phyloP scores from a whole-genome alignment of 2,329 filamentous ascomycete genomes.

The Aspergillus pseudoglaucus region DNA sequence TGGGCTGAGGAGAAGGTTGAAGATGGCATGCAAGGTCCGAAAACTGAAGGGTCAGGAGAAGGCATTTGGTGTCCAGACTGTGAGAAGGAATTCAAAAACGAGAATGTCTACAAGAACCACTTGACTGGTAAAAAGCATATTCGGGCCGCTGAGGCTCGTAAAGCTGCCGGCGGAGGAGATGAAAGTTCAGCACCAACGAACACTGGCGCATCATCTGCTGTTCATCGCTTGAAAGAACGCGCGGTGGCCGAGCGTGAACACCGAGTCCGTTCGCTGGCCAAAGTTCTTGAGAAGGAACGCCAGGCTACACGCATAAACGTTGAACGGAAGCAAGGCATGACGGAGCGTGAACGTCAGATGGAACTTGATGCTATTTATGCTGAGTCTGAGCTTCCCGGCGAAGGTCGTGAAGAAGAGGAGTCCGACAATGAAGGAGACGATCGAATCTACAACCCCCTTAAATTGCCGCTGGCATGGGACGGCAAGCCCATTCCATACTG shows the following conservation, averaged over 20 bases:
- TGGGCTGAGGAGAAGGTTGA: constrained; percentile 58
- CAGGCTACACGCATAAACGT: constrained; percentile 89
- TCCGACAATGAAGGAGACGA: constrained; percentile 75
- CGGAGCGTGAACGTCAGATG: constrained; percentile 87
- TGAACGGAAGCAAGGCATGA: constrained; percentile 95
- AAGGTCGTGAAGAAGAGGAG: constrained; percentile 45
- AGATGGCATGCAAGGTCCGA: constrained; percentile 36
- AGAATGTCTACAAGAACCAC: constrained; percentile 89
- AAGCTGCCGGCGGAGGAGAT: constrained; percentile 36
- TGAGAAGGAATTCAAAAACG: constrained; percentile 90
- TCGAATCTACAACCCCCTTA: constrained; percentile 93
- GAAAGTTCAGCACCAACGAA: constrained; percentile 20
- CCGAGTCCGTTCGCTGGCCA: constrained; percentile 70
- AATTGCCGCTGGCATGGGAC: constrained; percentile 93
- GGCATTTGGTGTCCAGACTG: constrained; percentile 87
- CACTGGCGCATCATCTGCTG: constrained; percentile 16
- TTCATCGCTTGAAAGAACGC: constrained; percentile 67
- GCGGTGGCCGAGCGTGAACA: constrained; percentile 86
- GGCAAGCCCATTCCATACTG: constrained; percentile 98
- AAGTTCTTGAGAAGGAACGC: constrained; percentile 78
- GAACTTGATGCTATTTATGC: constrained; percentile 82
- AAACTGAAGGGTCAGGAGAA: constrained; percentile 54
- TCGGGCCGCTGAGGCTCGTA: constrained; percentile 66
- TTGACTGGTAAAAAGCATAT: constrained; percentile 88
- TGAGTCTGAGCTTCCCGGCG: constrained; percentile 42